phyloP scores from a whole-genome alignment of 208 protist species.

The Trypanosoma conorhini region DNA sequence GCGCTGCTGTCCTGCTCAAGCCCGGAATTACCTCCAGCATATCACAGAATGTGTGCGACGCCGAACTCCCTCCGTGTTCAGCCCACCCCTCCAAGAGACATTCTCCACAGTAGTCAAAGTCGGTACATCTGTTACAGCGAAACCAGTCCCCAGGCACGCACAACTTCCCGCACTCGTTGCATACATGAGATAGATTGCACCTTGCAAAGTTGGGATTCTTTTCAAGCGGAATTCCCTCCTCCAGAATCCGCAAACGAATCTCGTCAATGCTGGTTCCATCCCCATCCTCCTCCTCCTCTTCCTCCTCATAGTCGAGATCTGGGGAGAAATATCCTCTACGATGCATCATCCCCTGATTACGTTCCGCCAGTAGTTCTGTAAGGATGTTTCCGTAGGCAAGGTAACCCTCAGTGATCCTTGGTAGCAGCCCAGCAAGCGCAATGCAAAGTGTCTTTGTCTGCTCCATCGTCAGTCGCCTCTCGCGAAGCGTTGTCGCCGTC shows the following conservation, averaged over 20 bases:
- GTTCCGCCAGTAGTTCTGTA: slow-evolving; percentile 14
- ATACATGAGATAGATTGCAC: slow-evolving; percentile 45
- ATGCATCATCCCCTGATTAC: slow-evolving; percentile 9
- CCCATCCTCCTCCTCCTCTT: slow-evolving; percentile 36
- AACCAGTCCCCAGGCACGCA: slow-evolving; percentile 68
- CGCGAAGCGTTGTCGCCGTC: slow-evolving; percentile 4
- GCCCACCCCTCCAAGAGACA: slow-evolving; percentile 57
- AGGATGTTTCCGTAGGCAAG: slow-evolving; percentile 39
- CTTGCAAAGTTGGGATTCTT: slow-evolving; percentile 31
- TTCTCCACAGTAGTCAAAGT: slow-evolving; percentile 72
- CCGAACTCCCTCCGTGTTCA: slow-evolving; percentile 33
- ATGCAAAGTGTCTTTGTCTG: slow-evolving; percentile 46
- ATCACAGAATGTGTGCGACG: slow-evolving; percentile 70
- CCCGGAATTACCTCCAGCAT: slow-evolving; percentile 38
- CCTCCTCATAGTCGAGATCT: slow-evolving; percentile 20
- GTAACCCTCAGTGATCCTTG: slow-evolving; percentile 37
- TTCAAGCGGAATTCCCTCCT: slow-evolving; percentile 38
- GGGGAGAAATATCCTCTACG: slow-evolving; percentile 4
- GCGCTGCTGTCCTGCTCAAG: not conserved
- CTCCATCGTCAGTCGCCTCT: slow-evolving; percentile 39
- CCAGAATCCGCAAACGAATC: slow-evolving; percentile 35
- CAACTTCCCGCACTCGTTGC: slow-evolving; percentile 57
- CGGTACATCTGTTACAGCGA: slow-evolving; percentile 76
- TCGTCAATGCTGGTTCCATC: slow-evolving; percentile 42
- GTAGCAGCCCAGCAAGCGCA: slow-evolving; percentile 45